Conservation (phyloP, 371 early-diverging fungal species). For the Mortierella sp. region DNA sequence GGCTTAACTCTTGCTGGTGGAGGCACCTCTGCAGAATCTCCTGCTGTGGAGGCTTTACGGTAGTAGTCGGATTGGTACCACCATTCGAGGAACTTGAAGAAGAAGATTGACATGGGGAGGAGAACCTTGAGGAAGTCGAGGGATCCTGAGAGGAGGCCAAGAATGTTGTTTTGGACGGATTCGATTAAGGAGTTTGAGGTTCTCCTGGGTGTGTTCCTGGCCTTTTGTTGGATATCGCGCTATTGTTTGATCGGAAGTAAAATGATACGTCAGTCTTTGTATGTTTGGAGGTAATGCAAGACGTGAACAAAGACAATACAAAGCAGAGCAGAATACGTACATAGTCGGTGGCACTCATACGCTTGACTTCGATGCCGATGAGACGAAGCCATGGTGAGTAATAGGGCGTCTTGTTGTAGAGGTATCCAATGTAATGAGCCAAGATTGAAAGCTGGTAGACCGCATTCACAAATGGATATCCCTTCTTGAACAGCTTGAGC, state of each 20-base stretch:
- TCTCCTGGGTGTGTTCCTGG: constrained; percentile 23
- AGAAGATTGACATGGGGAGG: constrained; percentile 91
- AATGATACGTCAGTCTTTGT: not conserved
- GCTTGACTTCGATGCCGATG: constrained; percentile 79
- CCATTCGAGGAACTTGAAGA: constrained; percentile 96
- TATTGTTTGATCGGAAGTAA: constrained; percentile 8
- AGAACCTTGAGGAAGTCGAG: constrained; percentile 81
- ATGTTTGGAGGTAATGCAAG: not conserved
- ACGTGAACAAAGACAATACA: not conserved
- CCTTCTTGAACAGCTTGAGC: constrained; percentile 63
- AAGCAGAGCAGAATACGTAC: constrained; percentile 63
- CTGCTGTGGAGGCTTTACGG: constrained; percentile 47
- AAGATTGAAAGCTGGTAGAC: constrained; percentile 74
- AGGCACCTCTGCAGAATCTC: constrained; percentile 63
- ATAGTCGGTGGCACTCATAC: constrained; percentile 86
- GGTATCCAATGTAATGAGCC: constrained; percentile 81
- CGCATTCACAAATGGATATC: constrained; percentile 80
- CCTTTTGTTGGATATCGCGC: constrained; percentile 54
- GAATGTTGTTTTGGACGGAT: constrained; percentile 40
- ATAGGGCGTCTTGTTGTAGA: constrained; percentile 85
- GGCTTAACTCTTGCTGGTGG: constrained; percentile 81
- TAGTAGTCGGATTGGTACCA: constrained; percentile 90
- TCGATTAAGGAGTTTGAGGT: constrained; percentile 31
- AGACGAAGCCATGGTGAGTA: constrained; percentile 87
- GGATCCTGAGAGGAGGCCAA: constrained; percentile 48